Percentiles rank a stretch among this genome's conserved stretches.
Conservation (phyloP, 768 basidiomycete species). For the Mycena epipterygia region DNA sequence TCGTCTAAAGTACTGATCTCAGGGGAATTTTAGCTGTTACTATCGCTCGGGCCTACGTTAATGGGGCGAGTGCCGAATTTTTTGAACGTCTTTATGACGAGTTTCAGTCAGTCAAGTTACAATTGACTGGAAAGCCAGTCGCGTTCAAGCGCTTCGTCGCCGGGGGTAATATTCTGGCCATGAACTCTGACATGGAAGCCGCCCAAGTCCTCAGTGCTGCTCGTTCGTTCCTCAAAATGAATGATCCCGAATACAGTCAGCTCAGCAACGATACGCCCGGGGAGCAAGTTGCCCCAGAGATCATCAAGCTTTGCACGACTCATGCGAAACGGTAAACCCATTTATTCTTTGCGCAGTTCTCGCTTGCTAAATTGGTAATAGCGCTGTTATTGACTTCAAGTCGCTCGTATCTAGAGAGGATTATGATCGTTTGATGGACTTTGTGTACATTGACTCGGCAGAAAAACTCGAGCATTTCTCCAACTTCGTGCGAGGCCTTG, state of each 20-base stretch:
- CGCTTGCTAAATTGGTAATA: too few species aligned
- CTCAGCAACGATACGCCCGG: not conserved
- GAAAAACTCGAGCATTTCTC: not conserved
- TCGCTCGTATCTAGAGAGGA: not conserved
- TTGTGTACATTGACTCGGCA: not conserved
- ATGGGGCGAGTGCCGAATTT: constrained; percentile 2
- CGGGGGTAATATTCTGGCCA: not conserved
- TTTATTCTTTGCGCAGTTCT: not conserved
- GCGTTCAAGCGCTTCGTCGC: not conserved
- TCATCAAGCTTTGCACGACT: constrained; percentile 8
- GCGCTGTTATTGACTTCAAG: not conserved
- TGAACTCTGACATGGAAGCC: not conserved
- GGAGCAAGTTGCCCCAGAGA: not conserved
- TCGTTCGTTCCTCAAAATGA: constrained; percentile 3
- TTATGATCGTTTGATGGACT: not conserved
- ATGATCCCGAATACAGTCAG: not conserved
- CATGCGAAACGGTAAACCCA: constrained; percentile 4
- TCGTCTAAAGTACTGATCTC: not conserved
- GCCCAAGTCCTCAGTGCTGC: constrained; percentile 11
- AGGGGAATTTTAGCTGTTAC: not conserved
- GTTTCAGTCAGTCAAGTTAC: not conserved
- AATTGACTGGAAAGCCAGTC: not conserved
- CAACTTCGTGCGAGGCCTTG: not conserved
- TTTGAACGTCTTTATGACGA: constrained; percentile 17
- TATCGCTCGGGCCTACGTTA: constrained; percentile 16